Evolutionary conservation across 257 asterid genomes (phyloP).

Genomic region (Lycium ferocissimum): DNA sequence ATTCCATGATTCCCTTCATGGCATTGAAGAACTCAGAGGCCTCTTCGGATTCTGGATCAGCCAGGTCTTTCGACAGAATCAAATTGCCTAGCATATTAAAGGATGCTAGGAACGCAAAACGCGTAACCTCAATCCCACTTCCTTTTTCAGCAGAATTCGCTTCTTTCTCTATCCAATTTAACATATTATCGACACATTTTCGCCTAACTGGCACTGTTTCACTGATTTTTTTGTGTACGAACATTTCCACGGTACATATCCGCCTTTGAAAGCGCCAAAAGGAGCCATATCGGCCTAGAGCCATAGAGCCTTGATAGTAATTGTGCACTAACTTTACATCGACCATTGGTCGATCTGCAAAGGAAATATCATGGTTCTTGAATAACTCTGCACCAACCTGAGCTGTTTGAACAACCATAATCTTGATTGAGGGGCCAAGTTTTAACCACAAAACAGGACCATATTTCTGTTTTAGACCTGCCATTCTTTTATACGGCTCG

Average conservation of each 20-base stretch:
- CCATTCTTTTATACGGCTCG: slow-evolving; percentile 46
- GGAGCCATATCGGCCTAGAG: slow-evolving; percentile 58
- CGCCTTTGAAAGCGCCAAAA: slow-evolving; percentile 65
- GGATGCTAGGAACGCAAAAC: slow-evolving; percentile 51
- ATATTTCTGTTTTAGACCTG: slow-evolving; percentile 40
- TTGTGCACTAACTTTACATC: slow-evolving; percentile 50
- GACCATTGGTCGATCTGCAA: slow-evolving; percentile 49
- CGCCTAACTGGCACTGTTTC: slow-evolving; percentile 51
- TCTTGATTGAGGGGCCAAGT: slow-evolving; percentile 50
- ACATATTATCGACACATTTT: slow-evolving; percentile 51
- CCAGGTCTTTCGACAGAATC: slow-evolving; percentile 56
- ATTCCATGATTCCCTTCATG: slow-evolving; percentile 54
- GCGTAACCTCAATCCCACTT: slow-evolving; percentile 50
- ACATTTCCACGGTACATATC: slow-evolving; percentile 59
- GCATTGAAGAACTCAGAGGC: slow-evolving; percentile 51
- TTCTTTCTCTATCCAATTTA: slow-evolving; percentile 59
- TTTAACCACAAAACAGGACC: slow-evolving; percentile 59
- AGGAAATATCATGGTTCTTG: slow-evolving; percentile 65
- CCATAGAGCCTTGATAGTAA: slow-evolving; percentile 53
- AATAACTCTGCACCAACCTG: slow-evolving; percentile 52
- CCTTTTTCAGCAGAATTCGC: slow-evolving; percentile 32
- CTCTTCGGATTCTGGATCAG: slow-evolving; percentile 49
- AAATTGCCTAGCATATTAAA: slow-evolving; percentile 60
- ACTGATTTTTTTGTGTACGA: slow-evolving; percentile 54
- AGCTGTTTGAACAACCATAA: slow-evolving; percentile 51